phyloP scores from a whole-genome alignment of 2,329 filamentous ascomycete species.

The Cladosporium colombiae region DNA sequence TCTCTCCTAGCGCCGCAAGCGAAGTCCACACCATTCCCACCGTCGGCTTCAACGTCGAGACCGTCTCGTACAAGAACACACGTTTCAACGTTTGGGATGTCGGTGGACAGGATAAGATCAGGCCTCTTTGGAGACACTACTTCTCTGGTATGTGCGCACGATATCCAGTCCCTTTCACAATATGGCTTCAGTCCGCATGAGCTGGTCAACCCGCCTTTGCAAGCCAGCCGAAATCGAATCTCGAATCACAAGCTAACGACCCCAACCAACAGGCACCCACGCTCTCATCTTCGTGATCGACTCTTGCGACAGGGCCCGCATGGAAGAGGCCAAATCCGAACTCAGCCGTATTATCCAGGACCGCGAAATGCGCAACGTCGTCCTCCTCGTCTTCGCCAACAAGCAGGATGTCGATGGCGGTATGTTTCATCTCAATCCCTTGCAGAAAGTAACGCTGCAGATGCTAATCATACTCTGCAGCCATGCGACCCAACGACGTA shows the following conservation, averaged over 20 bases:
- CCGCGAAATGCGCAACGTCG: conserved; percentile 95
- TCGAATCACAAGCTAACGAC: not conserved
- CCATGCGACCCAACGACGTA: conserved; percentile 54
- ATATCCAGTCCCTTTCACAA: not conserved
- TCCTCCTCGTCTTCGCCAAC: conserved; percentile 97
- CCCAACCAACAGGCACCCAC: conserved; percentile 67
- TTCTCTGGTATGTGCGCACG: conserved; percentile 66
- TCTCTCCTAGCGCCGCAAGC: conserved; percentile 65
- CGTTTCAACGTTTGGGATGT: conserved; percentile 99
- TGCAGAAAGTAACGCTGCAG: not conserved
- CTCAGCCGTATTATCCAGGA: conserved; percentile 98
- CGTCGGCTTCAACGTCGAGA: conserved; percentile 99
- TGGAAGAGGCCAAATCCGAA: conserved; percentile 95
- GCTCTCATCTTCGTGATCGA: conserved; percentile 99
- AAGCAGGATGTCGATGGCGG: conserved; percentile 93
- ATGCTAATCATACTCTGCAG: conserved; percentile 31
- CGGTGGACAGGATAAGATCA: conserved; percentile 99
- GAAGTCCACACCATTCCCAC: conserved; percentile 99
- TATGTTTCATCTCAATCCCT: conserved; percentile 54
- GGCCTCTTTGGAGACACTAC: conserved; percentile 99
- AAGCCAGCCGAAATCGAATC: not conserved
- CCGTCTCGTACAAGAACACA: conserved; percentile 99
- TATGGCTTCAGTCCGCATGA: not conserved
- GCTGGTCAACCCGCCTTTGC: not conserved
- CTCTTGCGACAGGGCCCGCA: conserved; percentile 97